These are phyloP conservation scores for Pichia sp. DNA, from an alignment of 1,139 yeast genomes.

Conservation along the genomic window DNA sequence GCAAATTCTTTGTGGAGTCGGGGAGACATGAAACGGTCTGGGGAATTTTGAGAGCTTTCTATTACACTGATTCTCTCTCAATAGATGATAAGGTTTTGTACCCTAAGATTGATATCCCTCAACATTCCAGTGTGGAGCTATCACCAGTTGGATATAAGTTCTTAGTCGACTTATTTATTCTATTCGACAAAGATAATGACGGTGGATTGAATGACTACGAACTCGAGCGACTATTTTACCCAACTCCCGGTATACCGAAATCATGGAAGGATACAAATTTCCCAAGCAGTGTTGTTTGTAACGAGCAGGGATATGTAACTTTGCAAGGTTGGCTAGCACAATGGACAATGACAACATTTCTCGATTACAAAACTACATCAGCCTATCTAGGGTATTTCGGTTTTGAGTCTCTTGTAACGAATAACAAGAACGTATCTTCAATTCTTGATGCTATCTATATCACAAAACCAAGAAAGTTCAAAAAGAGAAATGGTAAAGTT, in stretches of 20 bases:
- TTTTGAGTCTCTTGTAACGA: slow-evolving; percentile 41
- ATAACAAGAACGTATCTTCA: slow-evolving; percentile 18
- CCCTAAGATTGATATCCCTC: slow-evolving; percentile 75
- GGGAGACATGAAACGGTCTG: slow-evolving; percentile 96
- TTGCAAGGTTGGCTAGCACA: slow-evolving; percentile 98
- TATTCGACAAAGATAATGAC: slow-evolving; percentile 90
- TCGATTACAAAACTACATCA: slow-evolving; percentile 76
- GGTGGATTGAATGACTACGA: slow-evolving; percentile 84
- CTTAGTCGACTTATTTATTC: slow-evolving; percentile 77
- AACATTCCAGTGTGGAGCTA: slow-evolving; percentile 75
- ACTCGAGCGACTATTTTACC: slow-evolving; percentile 58
- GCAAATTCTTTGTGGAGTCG: slow-evolving; percentile 75
- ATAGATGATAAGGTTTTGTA: slow-evolving; percentile 68
- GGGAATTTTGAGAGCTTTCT: slow-evolving; percentile 84
- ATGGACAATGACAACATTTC: slow-evolving; percentile 92
- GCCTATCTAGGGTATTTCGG: slow-evolving; percentile 89
- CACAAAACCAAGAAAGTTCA: slow-evolving; percentile 68
- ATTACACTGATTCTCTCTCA: slow-evolving; percentile 87
- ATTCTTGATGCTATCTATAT: slow-evolving; percentile 58
- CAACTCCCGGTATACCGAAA: slow-evolving; percentile 89
- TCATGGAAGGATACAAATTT: slow-evolving; percentile 82
- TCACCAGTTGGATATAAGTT: slow-evolving; percentile 93
- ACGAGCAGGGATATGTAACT: slow-evolving; percentile 83
- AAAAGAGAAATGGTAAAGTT: slow-evolving; percentile 53
- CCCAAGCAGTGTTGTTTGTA: slow-evolving; percentile 81